Percentiles rank a stretch among this genome's conserved stretches.
Evolutionary conservation across 2,329 filamentous ascomycete genomes (phyloP).

Genomic region (Leptographium flavum): DNA sequence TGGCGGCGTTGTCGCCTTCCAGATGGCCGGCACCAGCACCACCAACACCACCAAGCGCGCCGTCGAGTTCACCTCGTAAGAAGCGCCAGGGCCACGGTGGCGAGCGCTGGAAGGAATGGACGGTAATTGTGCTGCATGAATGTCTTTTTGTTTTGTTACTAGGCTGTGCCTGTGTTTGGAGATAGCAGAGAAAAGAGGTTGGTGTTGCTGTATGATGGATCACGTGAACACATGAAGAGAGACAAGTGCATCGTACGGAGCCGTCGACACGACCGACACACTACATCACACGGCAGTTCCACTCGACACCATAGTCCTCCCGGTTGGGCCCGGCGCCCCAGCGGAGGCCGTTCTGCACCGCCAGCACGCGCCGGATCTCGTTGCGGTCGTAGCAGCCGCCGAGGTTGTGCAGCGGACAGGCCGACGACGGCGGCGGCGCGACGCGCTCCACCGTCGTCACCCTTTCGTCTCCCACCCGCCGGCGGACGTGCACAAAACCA

Average conservation of each 20-base stretch:
- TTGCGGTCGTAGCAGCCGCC: conserved; percentile 31
- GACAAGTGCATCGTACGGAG: background rate
- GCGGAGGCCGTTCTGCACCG: conserved; percentile 28
- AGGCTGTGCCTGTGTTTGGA: background rate
- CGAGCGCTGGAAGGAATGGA: background rate
- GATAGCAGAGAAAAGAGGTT: background rate
- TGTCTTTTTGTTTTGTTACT: background rate
- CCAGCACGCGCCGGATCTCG: conserved; percentile 28
- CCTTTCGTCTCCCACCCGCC: no score
- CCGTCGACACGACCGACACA: background rate
- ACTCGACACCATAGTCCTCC: conserved; percentile 23
- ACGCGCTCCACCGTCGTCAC: background rate
- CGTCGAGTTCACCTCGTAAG: background rate
- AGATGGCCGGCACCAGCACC: conserved; percentile 17
- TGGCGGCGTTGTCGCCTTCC: conserved; percentile 25
- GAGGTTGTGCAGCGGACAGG: conserved; percentile 28
- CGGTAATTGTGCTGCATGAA: background rate
- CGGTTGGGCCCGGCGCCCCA: conserved; percentile 31
- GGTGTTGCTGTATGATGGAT: background rate
- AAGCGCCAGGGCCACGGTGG: no score
- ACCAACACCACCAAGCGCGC: background rate
- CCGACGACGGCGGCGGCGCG: conserved; percentile 14
- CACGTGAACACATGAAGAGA: background rate
- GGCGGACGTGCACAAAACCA: background rate
- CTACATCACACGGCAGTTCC: conserved; percentile 24